Percentiles rank a stretch among this genome's conserved stretches.
phyloP scores from a whole-genome alignment of 2,329 filamentous ascomycete genomes.

The Elsinoe arachidis region DNA sequence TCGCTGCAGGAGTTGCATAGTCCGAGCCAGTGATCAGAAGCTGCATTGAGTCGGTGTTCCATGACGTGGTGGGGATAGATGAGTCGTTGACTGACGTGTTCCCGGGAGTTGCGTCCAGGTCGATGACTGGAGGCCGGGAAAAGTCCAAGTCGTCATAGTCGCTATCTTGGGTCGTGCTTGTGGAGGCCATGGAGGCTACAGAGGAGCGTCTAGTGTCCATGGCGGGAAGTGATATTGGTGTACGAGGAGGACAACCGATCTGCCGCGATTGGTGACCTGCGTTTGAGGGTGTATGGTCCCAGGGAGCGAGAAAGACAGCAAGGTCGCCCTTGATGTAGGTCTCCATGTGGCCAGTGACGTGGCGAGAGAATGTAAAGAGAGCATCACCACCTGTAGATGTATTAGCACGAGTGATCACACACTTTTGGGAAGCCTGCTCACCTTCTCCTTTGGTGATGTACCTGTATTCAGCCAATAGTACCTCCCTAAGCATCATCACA shows the following conservation, averaged over 20 bases:
- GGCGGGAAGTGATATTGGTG: not conserved
- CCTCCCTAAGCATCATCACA: not conserved
- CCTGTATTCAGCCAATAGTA: not conserved
- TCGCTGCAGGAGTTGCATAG: not conserved
- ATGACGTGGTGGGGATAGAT: too few species aligned
- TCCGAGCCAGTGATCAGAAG: not conserved
- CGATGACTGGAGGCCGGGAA: not conserved
- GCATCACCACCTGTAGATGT: not conserved
- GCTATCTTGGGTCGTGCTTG: not conserved
- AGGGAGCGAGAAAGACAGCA: not conserved
- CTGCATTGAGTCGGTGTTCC: too few species aligned
- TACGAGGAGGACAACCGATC: not conserved
- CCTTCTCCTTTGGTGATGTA: not conserved
- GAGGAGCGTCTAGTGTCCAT: not conserved
- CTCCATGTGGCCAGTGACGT: not conserved
- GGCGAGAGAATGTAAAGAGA: not conserved
- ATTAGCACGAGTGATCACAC: not conserved
- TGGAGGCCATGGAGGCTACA: not conserved
- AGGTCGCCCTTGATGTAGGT: not conserved
- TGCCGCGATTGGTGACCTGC: too few species aligned
- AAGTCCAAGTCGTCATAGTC: not conserved
- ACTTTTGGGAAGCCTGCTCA: not conserved
- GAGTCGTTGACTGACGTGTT: too few species aligned
- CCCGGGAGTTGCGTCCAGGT: not conserved
- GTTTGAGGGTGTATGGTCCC: not conserved